These are phyloP conservation scores for Polygonum maritimum DNA, from an alignment of 148 eudicot species.

Conservation along the genomic window DNA sequence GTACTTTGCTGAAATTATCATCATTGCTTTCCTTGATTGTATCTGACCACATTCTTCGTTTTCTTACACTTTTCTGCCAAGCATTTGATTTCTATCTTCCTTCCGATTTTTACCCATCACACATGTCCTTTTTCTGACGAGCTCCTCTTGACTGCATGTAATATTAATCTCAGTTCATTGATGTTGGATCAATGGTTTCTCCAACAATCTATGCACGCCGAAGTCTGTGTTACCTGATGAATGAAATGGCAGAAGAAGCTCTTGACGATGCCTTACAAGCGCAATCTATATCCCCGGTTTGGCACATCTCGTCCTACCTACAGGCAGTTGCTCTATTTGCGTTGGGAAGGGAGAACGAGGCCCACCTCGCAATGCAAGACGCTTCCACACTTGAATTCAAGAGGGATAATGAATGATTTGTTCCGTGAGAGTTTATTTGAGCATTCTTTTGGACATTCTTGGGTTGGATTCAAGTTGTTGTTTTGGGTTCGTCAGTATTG, in stretches of 20 bases:
- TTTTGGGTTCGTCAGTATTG: not conserved
- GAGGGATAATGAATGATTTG: slow-evolving; percentile 13
- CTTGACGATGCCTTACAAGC: slow-evolving; percentile 74
- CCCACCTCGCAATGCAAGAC: slow-evolving; percentile 74
- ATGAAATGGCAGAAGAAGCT: slow-evolving; percentile 72
- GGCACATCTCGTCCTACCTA: slow-evolving; percentile 76
- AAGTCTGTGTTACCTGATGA: slow-evolving; percentile 75
- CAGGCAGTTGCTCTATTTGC: slow-evolving; percentile 74
- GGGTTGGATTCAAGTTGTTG: not conserved
- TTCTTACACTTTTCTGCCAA: not conserved
- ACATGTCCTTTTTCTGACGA: not conserved
- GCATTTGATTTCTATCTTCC: too few species aligned
- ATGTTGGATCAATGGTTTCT: slow-evolving; percentile 76
- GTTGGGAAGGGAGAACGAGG: slow-evolving; percentile 69
- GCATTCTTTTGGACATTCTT: not conserved
- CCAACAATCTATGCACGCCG: slow-evolving; percentile 91
- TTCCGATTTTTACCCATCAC: too few species aligned
- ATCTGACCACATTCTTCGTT: not conserved
- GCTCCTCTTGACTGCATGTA: not conserved
- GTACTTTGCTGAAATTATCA: not conserved
- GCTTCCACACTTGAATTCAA: slow-evolving; percentile 69
- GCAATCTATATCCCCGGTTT: slow-evolving; percentile 69
- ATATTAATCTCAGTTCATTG: slow-evolving; percentile 55
- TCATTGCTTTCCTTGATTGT: not conserved
- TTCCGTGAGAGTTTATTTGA: not conserved